These are phyloP conservation scores for Globisporangium heterothallicum DNA, from an alignment of 352 stramenopile species.

Conservation along the genomic window DNA sequence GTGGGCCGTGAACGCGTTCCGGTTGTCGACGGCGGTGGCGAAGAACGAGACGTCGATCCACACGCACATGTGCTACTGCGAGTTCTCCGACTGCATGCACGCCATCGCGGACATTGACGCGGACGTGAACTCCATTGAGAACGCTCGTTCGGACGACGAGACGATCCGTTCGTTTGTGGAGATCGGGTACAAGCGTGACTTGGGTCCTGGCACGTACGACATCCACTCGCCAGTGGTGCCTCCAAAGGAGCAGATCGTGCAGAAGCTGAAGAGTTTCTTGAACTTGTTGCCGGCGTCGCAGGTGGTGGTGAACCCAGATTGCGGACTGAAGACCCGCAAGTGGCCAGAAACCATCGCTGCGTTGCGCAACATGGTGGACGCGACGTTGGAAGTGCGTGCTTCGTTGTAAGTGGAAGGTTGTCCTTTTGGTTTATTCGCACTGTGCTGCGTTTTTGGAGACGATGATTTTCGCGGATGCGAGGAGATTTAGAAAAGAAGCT, in stretches of 20 bases:
- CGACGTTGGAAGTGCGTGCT: conserved; percentile 65
- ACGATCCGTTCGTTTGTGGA: conserved; percentile 87
- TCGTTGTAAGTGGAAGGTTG: conserved; percentile 27
- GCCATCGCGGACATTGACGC: conserved; percentile 90
- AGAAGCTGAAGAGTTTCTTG: conserved; percentile 86
- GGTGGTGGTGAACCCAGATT: conserved; percentile 91
- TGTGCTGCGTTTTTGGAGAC: no score
- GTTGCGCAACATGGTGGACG: conserved; percentile 87
- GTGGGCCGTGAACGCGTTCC: conserved; percentile 84
- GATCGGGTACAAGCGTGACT: conserved; percentile 88
- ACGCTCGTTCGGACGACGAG: conserved; percentile 87
- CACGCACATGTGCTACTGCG: conserved; percentile 96
- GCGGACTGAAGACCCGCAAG: conserved; percentile 90
- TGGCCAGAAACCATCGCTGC: conserved; percentile 89
- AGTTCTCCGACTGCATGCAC: conserved; percentile 93
- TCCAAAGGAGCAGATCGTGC: conserved; percentile 80
- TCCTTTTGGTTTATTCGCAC: no score
- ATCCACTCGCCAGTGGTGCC: conserved; percentile 93
- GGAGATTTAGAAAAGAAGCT: conserved; percentile 4
- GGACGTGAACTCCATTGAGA: conserved; percentile 95
- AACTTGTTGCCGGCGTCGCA: conserved; percentile 69
- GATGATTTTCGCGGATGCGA: neutral
- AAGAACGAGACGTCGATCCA: conserved; percentile 90
- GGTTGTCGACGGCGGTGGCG: conserved; percentile 80
- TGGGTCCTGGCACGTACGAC: conserved; percentile 91